A percentile compares a stretch with the other conserved stretches of the same genome.
Evolutionary conservation across 768 basidiomycete species (phyloP).

Genomic region (Dictyophora rubrovolvata): DNA sequence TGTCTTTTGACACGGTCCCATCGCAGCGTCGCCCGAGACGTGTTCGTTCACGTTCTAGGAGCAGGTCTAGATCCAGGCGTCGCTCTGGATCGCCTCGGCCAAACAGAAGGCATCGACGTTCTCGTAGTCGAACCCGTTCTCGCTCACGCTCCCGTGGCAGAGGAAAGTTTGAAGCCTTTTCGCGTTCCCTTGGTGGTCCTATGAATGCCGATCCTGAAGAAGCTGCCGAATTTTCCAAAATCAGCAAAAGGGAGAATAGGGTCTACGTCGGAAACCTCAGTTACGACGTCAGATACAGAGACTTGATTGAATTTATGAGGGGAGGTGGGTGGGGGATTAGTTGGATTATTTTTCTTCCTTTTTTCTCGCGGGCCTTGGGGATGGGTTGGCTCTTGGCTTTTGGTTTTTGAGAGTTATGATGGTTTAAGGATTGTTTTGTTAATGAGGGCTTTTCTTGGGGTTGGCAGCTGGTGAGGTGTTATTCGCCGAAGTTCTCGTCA

Average conservation of each 20-base stretch:
- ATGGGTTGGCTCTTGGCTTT: conserved; percentile 22
- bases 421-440: conserved; percentile 55
- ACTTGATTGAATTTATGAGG: conserved; percentile 99
- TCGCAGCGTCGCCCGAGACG: conserved; percentile 53
- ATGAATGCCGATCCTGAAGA: conserved; percentile 90
- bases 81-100: conserved; percentile 20
- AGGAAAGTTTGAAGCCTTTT: conserved; percentile 43
- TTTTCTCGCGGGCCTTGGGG: conserved; percentile 21
- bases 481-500: conserved; percentile 98
- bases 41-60: conserved; percentile 50
- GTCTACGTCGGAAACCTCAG: conserved; percentile 99
- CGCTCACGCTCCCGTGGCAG: conserved; percentile 45
- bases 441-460: conserved; percentile 82
- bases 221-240: conserved; percentile 89
- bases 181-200: conserved; percentile 76
- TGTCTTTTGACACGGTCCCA: conserved; percentile 16
- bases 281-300: conserved; percentile 97
- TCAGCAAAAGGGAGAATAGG: conserved; percentile 95
- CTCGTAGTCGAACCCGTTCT: conserved; percentile 56
- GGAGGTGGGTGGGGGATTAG: conserved; percentile 91
- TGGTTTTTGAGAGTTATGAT: conserved; percentile 43
- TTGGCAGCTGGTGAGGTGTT: conserved; percentile 98
- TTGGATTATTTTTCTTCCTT: conserved; percentile 28
- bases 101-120: conserved; percentile 22
- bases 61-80: conserved; percentile 27